Evolutionary conservation across 2,329 filamentous ascomycete genomes (phyloP), one percentile per base, ranked within the genome.

Genomic region (Chaetomiaceae sp.): DNA sequence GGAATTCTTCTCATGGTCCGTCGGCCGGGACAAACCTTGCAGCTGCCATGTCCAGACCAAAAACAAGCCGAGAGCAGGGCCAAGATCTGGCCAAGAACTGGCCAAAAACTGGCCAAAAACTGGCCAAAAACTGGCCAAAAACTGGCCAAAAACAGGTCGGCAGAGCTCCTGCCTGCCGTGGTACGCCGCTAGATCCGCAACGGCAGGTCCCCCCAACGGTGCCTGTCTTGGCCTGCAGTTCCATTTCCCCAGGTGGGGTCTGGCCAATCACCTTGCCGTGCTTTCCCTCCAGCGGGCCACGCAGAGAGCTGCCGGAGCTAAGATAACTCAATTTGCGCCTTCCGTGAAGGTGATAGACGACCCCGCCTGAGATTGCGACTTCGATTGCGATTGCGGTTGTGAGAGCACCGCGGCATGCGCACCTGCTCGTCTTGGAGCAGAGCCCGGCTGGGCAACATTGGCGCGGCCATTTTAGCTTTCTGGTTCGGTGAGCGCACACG

Each of bases 181-280:
- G 27, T 16, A 47, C 47, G 44, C 52, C 53, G 47, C 55, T 57
- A 57, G 42, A 20, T 53, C 55, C 21, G 25, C 50, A 51, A 51
- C 34, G 55, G 55, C 55, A 57, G 55, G 55, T 57, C 50, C 43
- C 27, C 44, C 25, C 30, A 21, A 27, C 30, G 20, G 1, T n/a
- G n/a, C n/a, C 4, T 31, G 8, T 5, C 49, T 42, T 38, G 40
- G 27, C 41, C 40, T 23, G 31, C 42, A 35, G 21, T 5, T 27
- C 25, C 6, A 35, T 33, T 5, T 27, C 25, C 6, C 25, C 19
- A 25, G 14, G 12, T 33, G 25, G 10, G 10, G 25, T 27, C 25
- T 23, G 35, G 13, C 44, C 35, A 48, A 48, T 48, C 25, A 16
- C 5, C 4, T 33, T 17, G 23, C 17, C 7, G 5, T 16, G 9